Conservation (phyloP, 805 yeast species). For the Hanseniaspora pseudoguilliermondii region DNA sequence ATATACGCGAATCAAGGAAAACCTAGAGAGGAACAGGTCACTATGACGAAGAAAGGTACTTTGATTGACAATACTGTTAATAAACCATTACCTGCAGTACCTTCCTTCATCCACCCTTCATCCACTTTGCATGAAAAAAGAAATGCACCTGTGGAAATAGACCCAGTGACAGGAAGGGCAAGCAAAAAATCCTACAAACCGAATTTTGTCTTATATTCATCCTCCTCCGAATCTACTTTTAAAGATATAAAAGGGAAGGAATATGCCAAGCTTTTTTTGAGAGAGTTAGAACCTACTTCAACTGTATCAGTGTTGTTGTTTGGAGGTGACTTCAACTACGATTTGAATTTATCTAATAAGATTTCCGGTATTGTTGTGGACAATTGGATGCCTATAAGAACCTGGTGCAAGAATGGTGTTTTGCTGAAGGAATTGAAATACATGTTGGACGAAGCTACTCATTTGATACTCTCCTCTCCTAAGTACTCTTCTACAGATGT, state of each 20-base stretch:
- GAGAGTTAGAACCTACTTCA: conserved; percentile 70
- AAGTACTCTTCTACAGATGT: conserved; percentile 20
- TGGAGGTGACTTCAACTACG: conserved; percentile 48
- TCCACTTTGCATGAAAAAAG: conserved; percentile 53
- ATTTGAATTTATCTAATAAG: conserved; percentile 43
- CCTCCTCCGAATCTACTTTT: conserved; percentile 27
- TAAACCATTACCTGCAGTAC: conserved; percentile 38
- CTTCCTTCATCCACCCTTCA: conserved; percentile 81
- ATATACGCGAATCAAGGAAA: conserved; percentile 14
- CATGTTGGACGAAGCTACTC: conserved; percentile 56
- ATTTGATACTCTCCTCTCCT: conserved; percentile 45
- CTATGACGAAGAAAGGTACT: conserved; percentile 14
- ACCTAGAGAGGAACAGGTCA: conserved; percentile 14
- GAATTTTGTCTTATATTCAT: conserved; percentile 50
- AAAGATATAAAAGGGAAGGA: conserved; percentile 29
- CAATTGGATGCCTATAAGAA: conserved; percentile 77
- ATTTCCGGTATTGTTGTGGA: conserved; percentile 80
- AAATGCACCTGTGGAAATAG: conserved; percentile 21
- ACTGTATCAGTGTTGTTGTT: conserved; percentile 63
- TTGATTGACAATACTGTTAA: conserved; percentile 13
- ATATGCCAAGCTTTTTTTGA: conserved; percentile 51
- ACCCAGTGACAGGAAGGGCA: conserved; percentile 17
- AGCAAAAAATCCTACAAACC: conserved; percentile 31
- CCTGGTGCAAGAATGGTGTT: conserved; percentile 93
- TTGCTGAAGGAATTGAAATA: conserved; percentile 56